Evolutionary conservation across 73 alveolate genomes (phyloP), one percentile per base, ranked within the genome.

Genomic region (Paramecium tetraurelia): DNA sequence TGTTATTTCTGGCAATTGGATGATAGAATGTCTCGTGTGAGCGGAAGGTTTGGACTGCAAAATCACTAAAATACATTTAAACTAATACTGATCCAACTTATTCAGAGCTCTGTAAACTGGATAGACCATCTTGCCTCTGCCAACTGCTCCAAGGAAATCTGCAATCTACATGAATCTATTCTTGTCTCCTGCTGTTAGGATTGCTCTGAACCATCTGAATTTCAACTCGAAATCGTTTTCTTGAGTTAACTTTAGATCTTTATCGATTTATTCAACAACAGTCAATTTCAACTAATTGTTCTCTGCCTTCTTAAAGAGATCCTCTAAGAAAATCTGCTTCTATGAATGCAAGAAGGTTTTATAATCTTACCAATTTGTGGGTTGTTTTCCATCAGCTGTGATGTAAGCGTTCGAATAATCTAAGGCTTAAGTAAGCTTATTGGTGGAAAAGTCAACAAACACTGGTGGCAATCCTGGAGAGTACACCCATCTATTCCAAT

Each of bases 81-180:
- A 29, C 0, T 29, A 1, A 38, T 76, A 76, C 88, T n/a, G 69
- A 40, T 76, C 68, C 22, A 35, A 22, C 38, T 24, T 20, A 76
- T 35, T 41, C 9, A 76, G 16, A 9, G 70, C 68, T 76, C 41
- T 76, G 38, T 76, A 76, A 16, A 76, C 88, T 76, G 88, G 88
- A 76, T 77, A 77, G 7, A 43, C 53, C 71, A 77, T 40, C 12
- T 77, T 77, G 22, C 89, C 89, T 77, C 89, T 77, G 16, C 89
- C 89, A 41, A 43, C n/a, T 18, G n/a, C 20, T 7, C 75, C 71
- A 14, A 77, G 21, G 29, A 77, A 77, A 2, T 20, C 12, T 43
- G 71, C 71, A 11, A 77, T 14, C 44, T 77, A 21, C 11, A 16
- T 2, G 4, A 29, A 29, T 16, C 89, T n/a, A 16, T 0, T 50